Conservation (phyloP, 1,284 basidiomycete species). For the Leccinum fallax region DNA sequence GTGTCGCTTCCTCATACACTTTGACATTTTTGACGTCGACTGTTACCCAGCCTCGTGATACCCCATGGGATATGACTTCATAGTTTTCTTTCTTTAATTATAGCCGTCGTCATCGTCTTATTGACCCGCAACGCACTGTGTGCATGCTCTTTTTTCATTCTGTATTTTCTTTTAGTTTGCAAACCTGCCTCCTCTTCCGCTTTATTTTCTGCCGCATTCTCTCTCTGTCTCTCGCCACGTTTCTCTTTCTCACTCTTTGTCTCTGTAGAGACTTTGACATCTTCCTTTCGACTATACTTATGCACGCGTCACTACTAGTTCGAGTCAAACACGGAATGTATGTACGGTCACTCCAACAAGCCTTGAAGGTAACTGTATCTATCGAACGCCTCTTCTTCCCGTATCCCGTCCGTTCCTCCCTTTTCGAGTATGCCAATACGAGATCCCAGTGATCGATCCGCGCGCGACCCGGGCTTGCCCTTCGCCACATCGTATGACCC, state of each 20-base stretch:
- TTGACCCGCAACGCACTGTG: constrained; percentile 5
- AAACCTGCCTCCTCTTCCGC: background rate
- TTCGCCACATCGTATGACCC: background rate
- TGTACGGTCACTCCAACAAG: background rate
- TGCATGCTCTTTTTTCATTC: background rate
- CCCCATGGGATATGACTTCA: constrained; percentile 18
- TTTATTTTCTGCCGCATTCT: background rate
- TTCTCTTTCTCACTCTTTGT: background rate
- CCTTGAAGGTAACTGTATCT: background rate
- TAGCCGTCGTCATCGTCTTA: background rate
- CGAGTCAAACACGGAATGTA: background rate
- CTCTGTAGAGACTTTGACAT: background rate
- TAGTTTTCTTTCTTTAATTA: constrained; percentile 16
- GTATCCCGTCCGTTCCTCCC: background rate
- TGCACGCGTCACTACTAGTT: background rate
- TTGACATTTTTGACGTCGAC: constrained; percentile 12
- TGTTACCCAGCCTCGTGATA: constrained; percentile 29
- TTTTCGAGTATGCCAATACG: background rate
- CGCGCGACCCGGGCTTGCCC: background rate
- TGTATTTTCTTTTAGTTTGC: background rate
- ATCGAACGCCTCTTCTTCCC: background rate
- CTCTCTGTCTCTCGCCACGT: background rate
- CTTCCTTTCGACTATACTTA: background rate
- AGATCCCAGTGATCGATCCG: background rate
- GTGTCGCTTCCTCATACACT: background rate